Conservation (phyloP, 2,329 filamentous ascomycete species). For the Fusarium nanum region DNA sequence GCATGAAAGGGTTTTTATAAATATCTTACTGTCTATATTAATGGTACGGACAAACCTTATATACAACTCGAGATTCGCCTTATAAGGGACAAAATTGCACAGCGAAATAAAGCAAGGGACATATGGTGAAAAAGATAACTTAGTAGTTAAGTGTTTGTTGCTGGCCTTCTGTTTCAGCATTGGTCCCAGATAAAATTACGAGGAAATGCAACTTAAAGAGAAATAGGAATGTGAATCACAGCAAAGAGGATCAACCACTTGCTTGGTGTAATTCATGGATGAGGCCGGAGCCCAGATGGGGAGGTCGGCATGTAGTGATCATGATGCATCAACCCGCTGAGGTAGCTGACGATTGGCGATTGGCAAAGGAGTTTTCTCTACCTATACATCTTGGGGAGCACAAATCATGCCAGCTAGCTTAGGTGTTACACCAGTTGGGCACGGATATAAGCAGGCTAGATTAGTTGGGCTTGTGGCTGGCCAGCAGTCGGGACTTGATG, state of each 20-base stretch:
- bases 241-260: neutral
- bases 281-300: neutral
- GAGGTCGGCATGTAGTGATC: neutral
- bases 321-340: neutral
- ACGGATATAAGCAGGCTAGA: neutral
- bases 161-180: neutral
- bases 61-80: rapidly evolving
- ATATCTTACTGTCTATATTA: neutral
- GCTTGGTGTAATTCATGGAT: too few relatives aligned
- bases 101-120: neutral
- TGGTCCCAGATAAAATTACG: neutral
- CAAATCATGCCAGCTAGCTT: neutral
- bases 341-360: neutral
- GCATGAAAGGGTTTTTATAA: neutral
- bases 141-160: neutral
- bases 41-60: too few relatives aligned
- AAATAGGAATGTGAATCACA: neutral
- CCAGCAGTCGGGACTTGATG: neutral
- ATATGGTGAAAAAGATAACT: neutral
- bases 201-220: neutral
- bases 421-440: neutral
- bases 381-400: neutral
- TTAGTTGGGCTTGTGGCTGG: too few relatives aligned
- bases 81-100: neutral
- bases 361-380: neutral